Evolutionary conservation across 345 rosid genomes (phyloP).

Genomic region (Linum tenue): DNA sequence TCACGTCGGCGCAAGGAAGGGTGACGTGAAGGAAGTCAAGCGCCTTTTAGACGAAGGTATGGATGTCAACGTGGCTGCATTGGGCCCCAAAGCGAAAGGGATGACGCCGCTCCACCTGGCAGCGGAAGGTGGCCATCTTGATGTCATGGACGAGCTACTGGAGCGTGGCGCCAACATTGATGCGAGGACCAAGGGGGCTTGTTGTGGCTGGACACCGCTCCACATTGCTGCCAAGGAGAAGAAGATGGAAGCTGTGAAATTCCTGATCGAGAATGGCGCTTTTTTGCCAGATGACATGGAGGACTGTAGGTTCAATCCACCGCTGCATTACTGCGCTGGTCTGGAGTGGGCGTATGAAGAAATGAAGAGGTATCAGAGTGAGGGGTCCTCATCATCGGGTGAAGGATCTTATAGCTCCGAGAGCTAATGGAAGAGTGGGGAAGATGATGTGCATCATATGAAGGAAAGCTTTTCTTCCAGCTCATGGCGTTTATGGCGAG

Average conservation of each 20-base stretch:
- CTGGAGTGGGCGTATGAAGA: conserved; percentile 98
- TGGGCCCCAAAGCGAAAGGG: conserved; percentile 90
- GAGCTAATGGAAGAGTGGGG: conserved; percentile 14
- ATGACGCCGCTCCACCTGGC: conserved; percentile 94
- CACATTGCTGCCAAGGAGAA: conserved; percentile 83
- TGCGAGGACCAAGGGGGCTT: conserved; percentile 86
- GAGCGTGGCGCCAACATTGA: conserved; percentile 93
- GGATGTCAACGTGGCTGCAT: conserved; percentile 74
- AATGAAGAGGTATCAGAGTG: conserved; percentile 43
- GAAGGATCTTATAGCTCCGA: conserved; percentile 51
- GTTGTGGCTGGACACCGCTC: conserved; percentile 92
- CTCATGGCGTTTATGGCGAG: not conserved
- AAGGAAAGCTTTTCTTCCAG: not conserved
- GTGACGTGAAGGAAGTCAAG: conserved; percentile 68
- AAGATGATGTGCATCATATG: not conserved
- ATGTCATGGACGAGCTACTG: conserved; percentile 84
- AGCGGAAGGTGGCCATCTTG: conserved; percentile 87
- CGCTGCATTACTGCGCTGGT: conserved; percentile 87
- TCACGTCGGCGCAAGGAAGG: conserved; percentile 77
- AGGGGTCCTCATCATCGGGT: conserved; percentile 31
- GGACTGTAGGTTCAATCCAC: conserved; percentile 86
- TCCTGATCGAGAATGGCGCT: conserved; percentile 80
- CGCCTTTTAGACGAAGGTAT: conserved; percentile 69
- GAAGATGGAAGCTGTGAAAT: conserved; percentile 77
- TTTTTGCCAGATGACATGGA: conserved; percentile 77